Evolutionary conservation across 352 stramenopile genomes (phyloP), one percentile per base, ranked within the genome.

Genomic region (Pythium phragmiticola): DNA sequence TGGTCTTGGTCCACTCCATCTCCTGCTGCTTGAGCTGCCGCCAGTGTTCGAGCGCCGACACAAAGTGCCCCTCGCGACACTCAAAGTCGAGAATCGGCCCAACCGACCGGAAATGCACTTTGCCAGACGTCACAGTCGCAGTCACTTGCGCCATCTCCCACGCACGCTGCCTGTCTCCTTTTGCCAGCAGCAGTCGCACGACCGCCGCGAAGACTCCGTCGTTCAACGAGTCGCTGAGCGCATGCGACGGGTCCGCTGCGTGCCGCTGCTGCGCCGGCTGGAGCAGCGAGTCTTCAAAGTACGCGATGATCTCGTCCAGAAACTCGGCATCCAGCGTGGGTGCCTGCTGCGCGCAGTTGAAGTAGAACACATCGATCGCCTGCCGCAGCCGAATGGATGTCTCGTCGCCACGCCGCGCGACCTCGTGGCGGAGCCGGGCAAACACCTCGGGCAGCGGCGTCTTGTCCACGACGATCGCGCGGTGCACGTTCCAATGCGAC

Each of bases 281-380:
- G 55, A 88, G 82, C 23, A 88, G 65, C 56, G 80, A 60, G 4
- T 76, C 45, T 30, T 77, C 46, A 49, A 89, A 89, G 57, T 80
- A 90, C 23, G n/a, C 51, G 47, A 90, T 61, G 34, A 89, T 66
- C 58, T 76, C 34, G 2, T 13, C 9, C 0, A 65, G 63, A 30
- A 87, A 78, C 0, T 37, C 30, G 1, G 73, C 42, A 34, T 65
- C 19, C 33, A 90, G 67, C 13, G 46, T 46, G 26, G 74, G 55
- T n/a, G 73, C 68, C 33, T 77, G 68, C 53, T 87, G 73, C n/a
- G 74, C 78, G 48, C 83, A 92, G 53, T 89, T 70, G 57, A 88
- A 89, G 73, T 87, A 92, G 60, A 92, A 90, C 60, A 73, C 71
- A 67, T 92, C 81, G 21, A 92, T 74, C 3, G 79, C 80, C 53